Conservation (phyloP, 169 alveolate genomes). For the Plasmodium gonderi region DNA sequence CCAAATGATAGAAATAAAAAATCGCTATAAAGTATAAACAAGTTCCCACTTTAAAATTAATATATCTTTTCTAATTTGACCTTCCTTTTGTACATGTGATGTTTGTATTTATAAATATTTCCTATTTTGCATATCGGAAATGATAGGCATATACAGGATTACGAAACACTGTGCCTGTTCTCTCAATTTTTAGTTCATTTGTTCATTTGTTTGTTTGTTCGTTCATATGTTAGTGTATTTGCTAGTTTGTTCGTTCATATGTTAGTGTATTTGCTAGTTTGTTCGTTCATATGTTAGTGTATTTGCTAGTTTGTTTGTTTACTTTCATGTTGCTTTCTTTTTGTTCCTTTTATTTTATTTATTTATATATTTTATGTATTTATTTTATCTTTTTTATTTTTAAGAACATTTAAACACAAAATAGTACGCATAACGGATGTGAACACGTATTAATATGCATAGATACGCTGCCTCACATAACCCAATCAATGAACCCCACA, state of each 20-base stretch:
- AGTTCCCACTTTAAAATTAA: neutral
- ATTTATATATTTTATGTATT: too few species aligned
- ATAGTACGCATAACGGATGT: neutral
- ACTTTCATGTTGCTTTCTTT: neutral
- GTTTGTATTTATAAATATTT: neutral
- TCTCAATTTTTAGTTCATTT: neutral
- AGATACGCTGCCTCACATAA: too few species aligned
- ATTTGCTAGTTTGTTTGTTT: neutral
- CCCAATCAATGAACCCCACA: too few species aligned
- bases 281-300: neutral
- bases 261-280: neutral
- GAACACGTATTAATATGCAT: neutral
- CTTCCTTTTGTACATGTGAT: neutral
- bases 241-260: neutral
- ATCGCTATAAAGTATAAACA: neutral
- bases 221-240: neutral
- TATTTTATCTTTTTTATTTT: neutral
- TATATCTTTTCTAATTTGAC: neutral
- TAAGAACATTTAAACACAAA: neutral
- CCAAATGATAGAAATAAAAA: neutral
- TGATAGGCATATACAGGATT: neutral
- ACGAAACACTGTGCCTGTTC: neutral
- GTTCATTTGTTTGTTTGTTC: neutral
- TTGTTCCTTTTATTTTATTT: too few species aligned
- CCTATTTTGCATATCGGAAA: neutral